phyloP scores from a whole-genome alignment of 305 asterid species.

The Fraxinus sp. region DNA sequence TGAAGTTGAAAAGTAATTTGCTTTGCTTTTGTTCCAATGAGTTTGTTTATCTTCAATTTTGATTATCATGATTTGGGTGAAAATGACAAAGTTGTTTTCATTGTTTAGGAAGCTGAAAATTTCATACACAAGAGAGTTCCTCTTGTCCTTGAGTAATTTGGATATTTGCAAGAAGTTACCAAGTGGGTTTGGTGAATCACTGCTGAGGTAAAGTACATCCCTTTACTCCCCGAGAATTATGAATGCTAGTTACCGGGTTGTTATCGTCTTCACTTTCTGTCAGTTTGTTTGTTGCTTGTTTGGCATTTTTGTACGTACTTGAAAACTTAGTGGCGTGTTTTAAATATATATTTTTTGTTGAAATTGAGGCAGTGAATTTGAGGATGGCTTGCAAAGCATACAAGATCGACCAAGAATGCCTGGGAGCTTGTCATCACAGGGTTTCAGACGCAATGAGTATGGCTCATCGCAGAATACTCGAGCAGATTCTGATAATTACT shows the following conservation, averaged over 20 bases:
- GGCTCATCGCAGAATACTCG: slow-evolving; percentile 81
- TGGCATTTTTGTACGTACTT: slow-evolving; percentile 11
- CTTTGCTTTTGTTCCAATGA: slow-evolving; percentile 15
- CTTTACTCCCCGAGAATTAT: slow-evolving; percentile 3
- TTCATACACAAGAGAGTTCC: slow-evolving; percentile 65
- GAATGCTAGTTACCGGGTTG: not conserved
- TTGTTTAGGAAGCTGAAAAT: slow-evolving; percentile 62
- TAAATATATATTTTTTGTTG: slow-evolving; percentile 28
- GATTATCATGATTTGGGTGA: not conserved
- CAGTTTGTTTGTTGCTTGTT: slow-evolving; percentile 17
- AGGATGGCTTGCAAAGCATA: slow-evolving; percentile 44
- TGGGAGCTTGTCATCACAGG: slow-evolving; percentile 47
- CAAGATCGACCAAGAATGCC: slow-evolving; percentile 65
- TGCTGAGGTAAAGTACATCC: slow-evolving; percentile 49
- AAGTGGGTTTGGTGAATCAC: slow-evolving; percentile 52
- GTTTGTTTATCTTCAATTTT: slow-evolving; percentile 16
- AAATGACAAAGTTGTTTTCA: slow-evolving; percentile 27
- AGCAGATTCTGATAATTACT: slow-evolving; percentile 50
- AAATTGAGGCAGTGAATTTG: slow-evolving; percentile 60
- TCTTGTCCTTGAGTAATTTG: slow-evolving; percentile 63
- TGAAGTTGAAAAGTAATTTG: slow-evolving; percentile 36
- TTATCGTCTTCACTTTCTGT: slow-evolving; percentile 8
- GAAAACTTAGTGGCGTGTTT: slow-evolving; percentile 15
- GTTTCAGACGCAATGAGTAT: slow-evolving; percentile 61
- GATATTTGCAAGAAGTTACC: slow-evolving; percentile 85